Percentiles rank a stretch among this genome's conserved stretches.
Conservation (phyloP, 2,329 filamentous ascomycete species). For the Sclerotiophoma versabilis region DNA sequence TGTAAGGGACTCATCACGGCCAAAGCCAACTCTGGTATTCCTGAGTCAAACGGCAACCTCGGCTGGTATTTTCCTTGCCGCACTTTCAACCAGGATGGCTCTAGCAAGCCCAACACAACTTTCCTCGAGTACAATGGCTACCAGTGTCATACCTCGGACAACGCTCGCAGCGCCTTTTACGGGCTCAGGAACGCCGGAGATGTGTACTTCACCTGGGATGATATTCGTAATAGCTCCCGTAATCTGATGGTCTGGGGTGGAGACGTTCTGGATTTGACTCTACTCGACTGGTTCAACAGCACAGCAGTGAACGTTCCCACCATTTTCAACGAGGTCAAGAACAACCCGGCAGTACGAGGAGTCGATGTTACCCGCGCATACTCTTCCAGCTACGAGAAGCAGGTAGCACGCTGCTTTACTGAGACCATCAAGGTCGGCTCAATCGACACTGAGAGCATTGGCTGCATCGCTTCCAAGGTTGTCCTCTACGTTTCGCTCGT, state of each 20-base stretch:
- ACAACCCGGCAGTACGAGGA: conserved; percentile 75
- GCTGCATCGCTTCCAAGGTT: conserved; percentile 96
- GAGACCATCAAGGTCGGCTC: conserved; percentile 96
- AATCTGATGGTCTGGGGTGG: conserved; percentile 96
- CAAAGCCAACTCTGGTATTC: conserved; percentile 75
- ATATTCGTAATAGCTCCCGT: conserved; percentile 85
- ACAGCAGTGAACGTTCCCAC: conserved; percentile 77
- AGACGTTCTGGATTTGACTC: conserved; percentile 86
- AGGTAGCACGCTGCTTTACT: conserved; percentile 83
- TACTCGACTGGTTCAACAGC: conserved; percentile 89
- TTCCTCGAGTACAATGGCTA: conserved; percentile 82
- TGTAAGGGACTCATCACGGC: conserved; percentile 90
- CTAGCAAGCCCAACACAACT: conserved; percentile 75
- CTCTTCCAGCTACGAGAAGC: conserved; percentile 79
- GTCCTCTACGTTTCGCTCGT: conserved; percentile 92
- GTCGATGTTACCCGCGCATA: conserved; percentile 90
- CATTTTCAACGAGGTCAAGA: conserved; percentile 80
- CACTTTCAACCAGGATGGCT: conserved; percentile 92
- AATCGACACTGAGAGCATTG: conserved; percentile 93
- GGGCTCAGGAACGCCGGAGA: conserved; percentile 74
- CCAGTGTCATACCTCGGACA: conserved; percentile 80
- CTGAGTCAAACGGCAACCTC: conserved; percentile 70
- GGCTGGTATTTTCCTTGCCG: conserved; percentile 98
- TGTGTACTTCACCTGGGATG: conserved; percentile 96
- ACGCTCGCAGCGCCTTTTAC: conserved; percentile 78